Evolutionary conservation across 2,329 filamentous ascomycete species (phyloP).

Genomic region (Sphaceloma murrayae): DNA sequence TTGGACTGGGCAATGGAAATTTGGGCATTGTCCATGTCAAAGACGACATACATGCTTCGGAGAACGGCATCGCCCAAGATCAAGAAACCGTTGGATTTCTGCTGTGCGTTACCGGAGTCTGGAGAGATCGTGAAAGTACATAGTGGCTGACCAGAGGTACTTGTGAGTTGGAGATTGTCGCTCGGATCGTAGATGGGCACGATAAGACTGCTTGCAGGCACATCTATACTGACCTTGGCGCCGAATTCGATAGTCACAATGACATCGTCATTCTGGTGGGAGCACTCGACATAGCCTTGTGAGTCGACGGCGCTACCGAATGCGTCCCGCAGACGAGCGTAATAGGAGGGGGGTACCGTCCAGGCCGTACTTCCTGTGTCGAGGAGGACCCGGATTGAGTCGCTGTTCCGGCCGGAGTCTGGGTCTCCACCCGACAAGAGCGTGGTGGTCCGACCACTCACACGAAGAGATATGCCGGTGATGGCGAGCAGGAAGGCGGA

Average conservation of each 20-base stretch:
- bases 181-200: slow-evolving; percentile 24
- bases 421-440: slow-evolving; percentile 22
- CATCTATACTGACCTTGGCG: slow-evolving; percentile 23
- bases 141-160: slow-evolving; percentile 19
- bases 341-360: slow-evolving; percentile 22
- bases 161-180: slow-evolving; percentile 20
- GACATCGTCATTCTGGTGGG: slow-evolving; percentile 22
- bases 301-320: slow-evolving; percentile 22
- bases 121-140: slow-evolving; percentile 25
- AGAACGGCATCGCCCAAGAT: slow-evolving; percentile 28
- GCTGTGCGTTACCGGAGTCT: slow-evolving; percentile 14
- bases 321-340: slow-evolving; percentile 21
- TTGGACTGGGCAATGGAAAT: slow-evolving; percentile 28
- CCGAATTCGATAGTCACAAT: slow-evolving; percentile 26
- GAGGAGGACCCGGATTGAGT: slow-evolving; percentile 24
- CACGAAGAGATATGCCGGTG: slow-evolving; percentile 22
- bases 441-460: slow-evolving; percentile 19
- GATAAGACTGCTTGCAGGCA: slow-evolving; percentile 25
- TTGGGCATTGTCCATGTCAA: slow-evolving; percentile 30
- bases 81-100: slow-evolving; percentile 16
- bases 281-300: slow-evolving; percentile 22
- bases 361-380: slow-evolving; percentile 28
- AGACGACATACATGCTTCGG: slow-evolving; percentile 29
- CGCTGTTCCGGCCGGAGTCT: not conserved
- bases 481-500: slow-evolving; percentile 26